Evolutionary conservation across 345 rosid species (phyloP).

Genomic region (Acer negundo): DNA sequence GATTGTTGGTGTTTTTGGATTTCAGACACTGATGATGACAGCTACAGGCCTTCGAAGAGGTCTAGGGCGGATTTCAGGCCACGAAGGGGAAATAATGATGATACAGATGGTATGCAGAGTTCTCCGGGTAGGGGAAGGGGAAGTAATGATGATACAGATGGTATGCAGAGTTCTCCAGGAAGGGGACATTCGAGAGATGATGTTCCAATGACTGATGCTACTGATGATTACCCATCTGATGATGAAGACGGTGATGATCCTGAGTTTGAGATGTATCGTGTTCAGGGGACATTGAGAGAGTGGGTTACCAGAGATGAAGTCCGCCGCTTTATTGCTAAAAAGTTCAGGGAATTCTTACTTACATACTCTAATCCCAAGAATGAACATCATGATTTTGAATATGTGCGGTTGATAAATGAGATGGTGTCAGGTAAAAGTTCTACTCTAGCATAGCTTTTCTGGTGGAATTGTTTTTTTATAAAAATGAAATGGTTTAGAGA

Average conservation of each 20-base stretch:
- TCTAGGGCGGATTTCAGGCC: constrained; percentile 67
- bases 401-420: constrained; percentile 82
- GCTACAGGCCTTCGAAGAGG: constrained; percentile 84
- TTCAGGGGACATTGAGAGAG: constrained; percentile 91
- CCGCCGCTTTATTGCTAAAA: constrained; percentile 84
- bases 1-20: constrained; percentile 14
- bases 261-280: constrained; percentile 89
- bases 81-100: constrained; percentile 57
- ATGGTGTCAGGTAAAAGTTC: constrained; percentile 81
- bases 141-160: constrained; percentile 60
- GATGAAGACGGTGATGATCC: constrained; percentile 74
- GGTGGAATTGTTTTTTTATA: not conserved
- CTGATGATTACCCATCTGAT: constrained; percentile 78
- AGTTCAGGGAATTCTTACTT: constrained; percentile 85
- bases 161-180: constrained; percentile 78
- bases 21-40: constrained; percentile 83
- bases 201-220: constrained; percentile 90
- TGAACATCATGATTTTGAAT: constrained; percentile 66
- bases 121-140: constrained; percentile 59
- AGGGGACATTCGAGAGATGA: constrained; percentile 65
- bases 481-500: constrained; percentile 1
- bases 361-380: constrained; percentile 75
- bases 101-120: constrained; percentile 73
- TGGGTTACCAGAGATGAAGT: constrained; percentile 99
- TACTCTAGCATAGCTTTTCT: not conserved